These are phyloP conservation scores for Sequoiadendron giganteum DNA, from an alignment of 75 land plant species.

Conservation along the genomic window DNA sequence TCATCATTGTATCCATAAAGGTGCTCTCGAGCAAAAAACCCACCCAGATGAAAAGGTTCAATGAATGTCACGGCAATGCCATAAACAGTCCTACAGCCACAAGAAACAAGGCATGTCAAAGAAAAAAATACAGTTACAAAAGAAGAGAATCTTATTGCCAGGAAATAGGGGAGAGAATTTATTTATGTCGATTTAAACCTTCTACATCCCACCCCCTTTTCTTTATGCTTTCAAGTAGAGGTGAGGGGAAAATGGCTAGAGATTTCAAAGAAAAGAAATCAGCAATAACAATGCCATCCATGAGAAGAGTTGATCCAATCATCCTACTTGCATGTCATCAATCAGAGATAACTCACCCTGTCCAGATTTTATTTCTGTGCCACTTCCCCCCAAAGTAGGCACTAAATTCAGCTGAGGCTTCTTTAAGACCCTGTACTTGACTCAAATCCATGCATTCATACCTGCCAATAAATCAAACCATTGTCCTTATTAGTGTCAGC, in stretches of 20 bases:
- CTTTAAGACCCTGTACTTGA: slow-evolving; percentile 49
- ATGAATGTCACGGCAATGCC: slow-evolving; percentile 70
- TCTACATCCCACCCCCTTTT: neutral
- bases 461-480: slow-evolving; percentile 23
- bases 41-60: slow-evolving; percentile 50
- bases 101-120: slow-evolving; percentile 6
- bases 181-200: neutral
- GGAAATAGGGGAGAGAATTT: neutral
- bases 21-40: slow-evolving; percentile 48
- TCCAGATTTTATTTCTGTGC: slow-evolving; percentile 68
- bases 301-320: slow-evolving; percentile 2
- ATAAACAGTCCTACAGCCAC: slow-evolving; percentile 35
- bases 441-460: slow-evolving; percentile 42
- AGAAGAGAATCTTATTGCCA: neutral
- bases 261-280: neutral
- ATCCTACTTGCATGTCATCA: neutral
- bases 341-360: slow-evolving; percentile 42
- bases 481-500: neutral
- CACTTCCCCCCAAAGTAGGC: slow-evolving; percentile 56
- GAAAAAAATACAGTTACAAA: neutral
- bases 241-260: neutral
- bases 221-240: slow-evolving; percentile 1
- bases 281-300: neutral
- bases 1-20: slow-evolving; percentile 65
- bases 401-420: slow-evolving; percentile 50